Conservation (phyloP, 306 rosid genomes). For the Phaseolus lunatus region DNA sequence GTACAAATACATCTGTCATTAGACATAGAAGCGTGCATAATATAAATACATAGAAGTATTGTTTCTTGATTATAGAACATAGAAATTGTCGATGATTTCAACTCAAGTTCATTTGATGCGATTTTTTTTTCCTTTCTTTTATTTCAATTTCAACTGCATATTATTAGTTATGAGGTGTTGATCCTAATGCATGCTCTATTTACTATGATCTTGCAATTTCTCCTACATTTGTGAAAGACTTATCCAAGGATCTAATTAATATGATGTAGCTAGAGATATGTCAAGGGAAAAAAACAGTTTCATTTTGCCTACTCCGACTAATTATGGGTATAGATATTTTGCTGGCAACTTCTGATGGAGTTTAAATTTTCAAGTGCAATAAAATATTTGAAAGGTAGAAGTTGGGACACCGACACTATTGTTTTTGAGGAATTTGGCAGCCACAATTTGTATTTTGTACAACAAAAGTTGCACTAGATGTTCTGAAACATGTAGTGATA, state of each 20-base stretch:
- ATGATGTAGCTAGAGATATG: background rate
- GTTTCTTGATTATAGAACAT: no score
- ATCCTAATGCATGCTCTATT: no score
- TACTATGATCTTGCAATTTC: background rate
- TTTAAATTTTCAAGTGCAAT: background rate
- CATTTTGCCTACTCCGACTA: background rate
- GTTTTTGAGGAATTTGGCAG: background rate
- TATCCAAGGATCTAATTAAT: background rate
- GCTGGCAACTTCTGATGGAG: background rate
- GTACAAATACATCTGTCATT: no score
- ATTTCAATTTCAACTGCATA: no score
- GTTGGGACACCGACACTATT: background rate
- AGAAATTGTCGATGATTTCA: no score
- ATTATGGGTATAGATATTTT: constrained; percentile 6
- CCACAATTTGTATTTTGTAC: background rate
- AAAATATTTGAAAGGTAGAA: background rate
- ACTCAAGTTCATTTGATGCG: no score
- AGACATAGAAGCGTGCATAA: no score
- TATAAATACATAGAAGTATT: no score
- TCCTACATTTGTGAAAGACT: background rate
- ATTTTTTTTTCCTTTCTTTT: no score
- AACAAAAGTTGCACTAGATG: background rate
- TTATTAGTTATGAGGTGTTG: no score
- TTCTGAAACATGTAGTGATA: constrained; percentile 3
- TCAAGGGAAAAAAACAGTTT: background rate